These are phyloP conservation scores for Toxoplasma gondii DNA, from an alignment of 169 alveolate species.

Conservation along the genomic window DNA sequence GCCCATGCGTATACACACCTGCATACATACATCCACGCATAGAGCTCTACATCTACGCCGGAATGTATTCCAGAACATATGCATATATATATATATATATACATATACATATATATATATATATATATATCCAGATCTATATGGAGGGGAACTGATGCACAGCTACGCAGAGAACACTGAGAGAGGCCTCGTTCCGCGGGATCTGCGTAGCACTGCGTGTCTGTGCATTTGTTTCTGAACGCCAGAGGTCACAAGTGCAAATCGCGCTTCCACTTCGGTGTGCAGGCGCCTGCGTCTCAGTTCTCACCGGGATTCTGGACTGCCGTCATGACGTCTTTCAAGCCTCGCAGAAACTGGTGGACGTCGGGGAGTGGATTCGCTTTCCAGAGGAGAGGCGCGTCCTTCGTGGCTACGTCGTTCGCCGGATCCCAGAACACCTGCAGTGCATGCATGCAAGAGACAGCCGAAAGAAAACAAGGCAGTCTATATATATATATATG, in stretches of 20 bases:
- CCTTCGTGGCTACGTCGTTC: neutral
- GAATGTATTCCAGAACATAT: too few species aligned
- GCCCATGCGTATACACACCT: too few species aligned
- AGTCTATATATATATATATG: neutral
- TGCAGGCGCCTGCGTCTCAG: too few species aligned
- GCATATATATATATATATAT: neutral
- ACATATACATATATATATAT: neutral
- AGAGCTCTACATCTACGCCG: too few species aligned
- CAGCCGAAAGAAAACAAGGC: neutral
- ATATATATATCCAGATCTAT: neutral
- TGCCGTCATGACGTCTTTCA: conserved; percentile 69
- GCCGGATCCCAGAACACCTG: conserved; percentile 64
- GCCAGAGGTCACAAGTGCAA: too few species aligned
- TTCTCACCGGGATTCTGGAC: conserved; percentile 68
- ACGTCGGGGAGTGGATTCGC: conserved; percentile 50
- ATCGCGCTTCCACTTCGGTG: too few species aligned
- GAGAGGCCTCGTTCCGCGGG: too few species aligned
- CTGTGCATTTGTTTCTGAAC: too few species aligned
- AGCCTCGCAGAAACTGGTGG: conserved; percentile 50
- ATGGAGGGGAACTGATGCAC: too few species aligned
- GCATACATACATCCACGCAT: too few species aligned
- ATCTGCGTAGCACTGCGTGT: too few species aligned
- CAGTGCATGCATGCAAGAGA: neutral
- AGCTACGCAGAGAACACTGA: neutral
- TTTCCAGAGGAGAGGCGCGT: conserved; percentile 37